phyloP scores from a whole-genome alignment of 192 early-diverging fungal genomes.

The Podochytrium sp. region DNA sequence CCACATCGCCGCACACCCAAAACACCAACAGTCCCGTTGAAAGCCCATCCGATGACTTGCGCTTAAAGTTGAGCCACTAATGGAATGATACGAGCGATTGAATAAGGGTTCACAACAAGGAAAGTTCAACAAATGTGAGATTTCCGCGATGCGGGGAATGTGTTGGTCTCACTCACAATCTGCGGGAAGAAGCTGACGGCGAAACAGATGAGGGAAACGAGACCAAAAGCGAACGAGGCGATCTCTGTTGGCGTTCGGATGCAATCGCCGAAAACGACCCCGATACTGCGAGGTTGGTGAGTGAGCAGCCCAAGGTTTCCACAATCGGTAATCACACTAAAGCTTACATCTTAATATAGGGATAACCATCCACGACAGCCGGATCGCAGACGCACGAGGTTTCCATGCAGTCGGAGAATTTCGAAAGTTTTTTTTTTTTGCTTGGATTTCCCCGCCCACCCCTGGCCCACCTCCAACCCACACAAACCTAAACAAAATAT shows the following conservation, averaged over 20 bases:
- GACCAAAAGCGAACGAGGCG: conserved; percentile 36
- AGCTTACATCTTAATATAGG: conserved; percentile 22
- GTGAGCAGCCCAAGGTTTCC: neutral
- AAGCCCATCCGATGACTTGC: conserved; percentile 45
- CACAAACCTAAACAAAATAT: no score
- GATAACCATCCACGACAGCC: conserved; percentile 34
- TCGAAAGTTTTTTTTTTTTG: neutral
- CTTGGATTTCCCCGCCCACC: neutral
- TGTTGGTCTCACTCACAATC: conserved; percentile 38
- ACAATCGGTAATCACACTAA: neutral
- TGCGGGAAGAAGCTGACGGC: conserved; percentile 49
- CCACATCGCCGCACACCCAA: conserved; percentile 46
- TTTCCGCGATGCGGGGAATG: no score
- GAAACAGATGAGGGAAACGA: conserved; percentile 39
- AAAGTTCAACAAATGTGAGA: no score
- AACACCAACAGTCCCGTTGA: conserved; percentile 45
- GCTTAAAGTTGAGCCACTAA: conserved; percentile 47
- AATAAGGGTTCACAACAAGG: no score
- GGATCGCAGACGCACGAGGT: conserved; percentile 38
- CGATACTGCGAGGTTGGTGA: conserved; percentile 37
- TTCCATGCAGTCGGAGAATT: neutral
- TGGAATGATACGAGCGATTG: no score
- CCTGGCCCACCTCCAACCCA: neutral
- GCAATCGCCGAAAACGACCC: conserved; percentile 51
- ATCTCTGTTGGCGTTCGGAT: conserved; percentile 45